Evolutionary conservation across 2,329 filamentous ascomycete genomes (phyloP), one percentile per base, ranked within the genome.

Genomic region (Trichoderma endophyticum): DNA sequence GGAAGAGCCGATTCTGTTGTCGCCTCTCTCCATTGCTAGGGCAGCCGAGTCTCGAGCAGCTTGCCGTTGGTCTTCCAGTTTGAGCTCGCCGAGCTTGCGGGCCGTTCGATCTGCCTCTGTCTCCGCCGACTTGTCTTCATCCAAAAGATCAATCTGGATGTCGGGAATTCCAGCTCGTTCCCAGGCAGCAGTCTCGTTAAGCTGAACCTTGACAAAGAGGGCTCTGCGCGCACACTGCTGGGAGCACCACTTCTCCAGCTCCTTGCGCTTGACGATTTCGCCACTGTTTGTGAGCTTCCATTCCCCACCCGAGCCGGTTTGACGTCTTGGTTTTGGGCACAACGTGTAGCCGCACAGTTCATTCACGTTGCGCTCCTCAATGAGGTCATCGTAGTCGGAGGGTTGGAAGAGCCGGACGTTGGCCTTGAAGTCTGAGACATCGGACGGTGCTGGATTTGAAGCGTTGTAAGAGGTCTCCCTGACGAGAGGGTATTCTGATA

Each of bases 191-290:
- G 92, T 91, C 78, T 96, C 92, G 75, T 88, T 91, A 51, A 98
- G 87, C 84, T 99, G 96, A 28, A 97, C 92, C 78, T 94, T 93
- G 76, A 98, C 86, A 81, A 94, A 97, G 75, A 97, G 85, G 3
- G 93, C 94, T 63, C 93, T 87, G 75, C 89, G 88, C 2, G 93
- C 93, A 82, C 96, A 99, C 51, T 86, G 86, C 70, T 91, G 86
- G 0, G 91, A 93, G 81, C 96, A 99, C 93, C 94, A 99, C 81
- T 91, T 92, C 82, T 96, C 93, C 18, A 95, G 81, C 77, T 93
- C 90, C 75, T 90, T 89, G 68, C 87, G 89, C 72, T 89, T 87
- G 30, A 97, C 90, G 62, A 97, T 91, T 74, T 86, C 87, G 80
- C 80, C 84, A 73, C 78, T 82, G 72, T 83, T 82, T 26, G 92